Conservation (phyloP, 2,329 filamentous ascomycete species). For the Clarireedia homoeocarpa region DNA sequence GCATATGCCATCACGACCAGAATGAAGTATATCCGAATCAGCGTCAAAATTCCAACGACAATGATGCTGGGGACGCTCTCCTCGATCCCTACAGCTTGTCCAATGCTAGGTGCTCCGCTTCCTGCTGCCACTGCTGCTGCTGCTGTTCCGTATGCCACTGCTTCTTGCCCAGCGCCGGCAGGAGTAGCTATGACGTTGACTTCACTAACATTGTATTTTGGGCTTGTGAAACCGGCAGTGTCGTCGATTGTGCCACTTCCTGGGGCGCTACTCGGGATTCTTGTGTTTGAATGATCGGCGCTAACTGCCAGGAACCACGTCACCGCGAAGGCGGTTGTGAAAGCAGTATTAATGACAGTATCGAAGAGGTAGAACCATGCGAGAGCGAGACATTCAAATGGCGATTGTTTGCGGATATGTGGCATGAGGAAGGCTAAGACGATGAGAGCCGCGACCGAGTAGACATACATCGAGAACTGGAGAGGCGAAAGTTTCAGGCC, state of each 20-base stretch:
- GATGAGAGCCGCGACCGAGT: slow-evolving; percentile 66
- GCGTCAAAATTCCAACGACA: slow-evolving; percentile 65
- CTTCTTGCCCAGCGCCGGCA: slow-evolving; percentile 44
- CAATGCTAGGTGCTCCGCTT: slow-evolving; percentile 39
- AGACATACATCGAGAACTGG: slow-evolving; percentile 87
- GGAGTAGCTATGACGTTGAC: slow-evolving; percentile 46
- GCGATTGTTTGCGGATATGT: slow-evolving; percentile 70
- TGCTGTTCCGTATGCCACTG: slow-evolving; percentile 38
- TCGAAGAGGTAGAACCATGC: slow-evolving; percentile 83
- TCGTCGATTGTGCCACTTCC: slow-evolving; percentile 42
- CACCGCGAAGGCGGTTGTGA: slow-evolving; percentile 74
- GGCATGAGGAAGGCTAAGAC: slow-evolving; percentile 64
- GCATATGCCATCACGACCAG: slow-evolving; percentile 79
- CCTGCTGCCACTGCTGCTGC: slow-evolving; percentile 31
- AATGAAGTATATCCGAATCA: slow-evolving; percentile 74
- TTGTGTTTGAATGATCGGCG: slow-evolving; percentile 32
- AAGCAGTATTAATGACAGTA: slow-evolving; percentile 71
- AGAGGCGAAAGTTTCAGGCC: slow-evolving; percentile 75
- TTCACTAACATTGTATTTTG: slow-evolving; percentile 51
- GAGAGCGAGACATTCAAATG: slow-evolving; percentile 71
- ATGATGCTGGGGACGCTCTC: slow-evolving; percentile 70
- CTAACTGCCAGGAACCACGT: slow-evolving; percentile 75
- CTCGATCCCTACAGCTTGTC: slow-evolving; percentile 57
- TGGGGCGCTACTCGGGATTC: slow-evolving; percentile 32
- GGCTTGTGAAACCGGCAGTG: slow-evolving; percentile 57